Conservation (phyloP, 1,139 yeast genomes). For the Candida tropicalis region DNA sequence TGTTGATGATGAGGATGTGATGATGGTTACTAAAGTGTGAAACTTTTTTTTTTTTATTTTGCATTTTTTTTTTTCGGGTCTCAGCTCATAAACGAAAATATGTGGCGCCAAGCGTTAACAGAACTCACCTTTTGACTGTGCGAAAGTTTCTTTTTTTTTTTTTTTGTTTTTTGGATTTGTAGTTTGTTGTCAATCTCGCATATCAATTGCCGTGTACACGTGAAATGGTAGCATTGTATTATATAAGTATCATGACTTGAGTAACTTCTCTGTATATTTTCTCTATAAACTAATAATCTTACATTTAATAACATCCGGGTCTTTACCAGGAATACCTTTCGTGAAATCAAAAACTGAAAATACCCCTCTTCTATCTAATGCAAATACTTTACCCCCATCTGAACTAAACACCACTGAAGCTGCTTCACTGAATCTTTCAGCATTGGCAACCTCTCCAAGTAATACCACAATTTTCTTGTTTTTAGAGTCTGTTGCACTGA, state of each 20-base stretch:
- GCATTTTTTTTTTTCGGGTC: conserved; percentile 7
- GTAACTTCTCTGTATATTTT: too few species aligned
- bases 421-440: conserved; percentile 66
- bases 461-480: conserved; percentile 59
- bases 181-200: too few species aligned
- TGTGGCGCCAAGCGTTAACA: conserved; percentile 2
- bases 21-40: not conserved
- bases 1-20: not conserved
- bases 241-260: not conserved
- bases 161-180: too few species aligned
- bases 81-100: not conserved
- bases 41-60: conserved; percentile 5
- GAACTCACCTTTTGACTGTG: too few species aligned
- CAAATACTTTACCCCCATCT: conserved; percentile 78
- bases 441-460: conserved; percentile 77
- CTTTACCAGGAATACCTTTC: conserved; percentile 75
- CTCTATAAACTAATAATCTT: conserved; percentile 46
- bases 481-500: conserved; percentile 23
- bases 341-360: conserved; percentile 84
- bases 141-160: not conserved
- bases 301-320: conserved; percentile 78
- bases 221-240: not conserved
- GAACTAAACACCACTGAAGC: conserved; percentile 76
- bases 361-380: conserved; percentile 79
- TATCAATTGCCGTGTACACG: not conserved